Evolutionary conservation across 2,329 filamentous ascomycete species (phyloP), one percentile per base, ranked within the genome.

Genomic region (Tolypocladium tundrense): DNA sequence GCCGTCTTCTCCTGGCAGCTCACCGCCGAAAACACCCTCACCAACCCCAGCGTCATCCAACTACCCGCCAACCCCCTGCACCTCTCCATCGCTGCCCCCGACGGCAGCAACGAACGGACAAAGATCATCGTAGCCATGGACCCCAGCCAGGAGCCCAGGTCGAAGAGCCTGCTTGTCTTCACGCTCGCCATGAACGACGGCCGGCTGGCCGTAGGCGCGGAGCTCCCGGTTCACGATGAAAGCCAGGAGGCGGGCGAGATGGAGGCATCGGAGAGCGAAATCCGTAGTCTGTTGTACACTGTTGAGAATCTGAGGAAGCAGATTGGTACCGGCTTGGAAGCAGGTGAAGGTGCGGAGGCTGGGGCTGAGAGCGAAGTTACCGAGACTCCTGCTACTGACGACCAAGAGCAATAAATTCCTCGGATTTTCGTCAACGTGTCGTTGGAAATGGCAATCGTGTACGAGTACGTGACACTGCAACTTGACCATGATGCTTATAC

Each of bases 1-100:
- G 88, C 80, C 45, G 73, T 95, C 10, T 85, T 93, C 70, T 73
- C 81, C 57, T 88, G 87, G 73, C 72, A 73, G n/a, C 75, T 88
- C 42, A 68, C 64, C 7, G 60, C 68, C 1, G 69, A 80, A 54
- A 79, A 79, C 60, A 71, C 68, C 16, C 74, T 90, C 45, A 69
- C 74, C 10, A 74, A 80, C 60, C 78, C 55, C 66, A 62, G 69
- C 55, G 62, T 71, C 59, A 73, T 90, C 56, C 70, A 75, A 43
- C 70, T 90, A 5, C 75, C 78, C 2, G 87, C 87, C 9, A 91
- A 89, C 64, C 81, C 85, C 1, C 79, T 93, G 5, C 82, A 85
- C 66, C 66, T 80, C 13, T 66, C 70, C 35, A 60, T 71, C n/a
- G 57, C 58, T 71, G 13, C 61, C 13, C 10, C 66, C 16, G 57